Percentiles rank a stretch among this genome's conserved stretches.
phyloP scores from a whole-genome alignment of 805 yeast genomes.

The Candida sphagnicola region DNA sequence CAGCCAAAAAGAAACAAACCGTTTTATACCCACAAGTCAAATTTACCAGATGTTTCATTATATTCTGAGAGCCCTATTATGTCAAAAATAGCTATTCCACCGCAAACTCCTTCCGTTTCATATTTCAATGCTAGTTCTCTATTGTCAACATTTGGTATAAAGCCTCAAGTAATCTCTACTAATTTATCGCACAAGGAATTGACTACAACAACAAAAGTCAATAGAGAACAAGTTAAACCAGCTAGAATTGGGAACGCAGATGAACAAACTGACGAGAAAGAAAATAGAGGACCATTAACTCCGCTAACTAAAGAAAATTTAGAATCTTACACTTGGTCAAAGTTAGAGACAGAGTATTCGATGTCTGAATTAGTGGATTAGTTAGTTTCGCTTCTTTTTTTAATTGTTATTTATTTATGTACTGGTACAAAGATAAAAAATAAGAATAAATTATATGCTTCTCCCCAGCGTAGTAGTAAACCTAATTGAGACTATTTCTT shows the following conservation, averaged over 20 bases:
- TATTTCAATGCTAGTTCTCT: constrained; percentile 32
- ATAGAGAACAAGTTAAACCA: constrained; percentile 6
- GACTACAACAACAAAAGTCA: constrained; percentile 7
- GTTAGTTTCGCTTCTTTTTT: not conserved
- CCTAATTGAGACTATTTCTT: too few species aligned
- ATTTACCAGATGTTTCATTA: constrained; percentile 29
- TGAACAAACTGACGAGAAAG: constrained; percentile 12
- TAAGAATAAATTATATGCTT: too few species aligned
- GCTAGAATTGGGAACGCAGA: constrained; percentile 8
- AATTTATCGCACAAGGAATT: constrained; percentile 7
- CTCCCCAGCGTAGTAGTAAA: too few species aligned
- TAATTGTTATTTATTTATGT: not conserved
- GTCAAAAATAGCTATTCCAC: constrained; percentile 16
- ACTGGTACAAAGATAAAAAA: not conserved
- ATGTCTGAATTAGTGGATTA: constrained; percentile 14
- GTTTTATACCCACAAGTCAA: constrained; percentile 20
- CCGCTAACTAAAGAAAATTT: constrained; percentile 29
- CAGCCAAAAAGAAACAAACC: constrained; percentile 6
- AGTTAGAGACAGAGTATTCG: constrained; percentile 6
- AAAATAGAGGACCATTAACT: constrained; percentile 13
- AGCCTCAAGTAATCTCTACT: constrained; percentile 38
- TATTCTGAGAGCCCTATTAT: constrained; percentile 32
- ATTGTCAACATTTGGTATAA: constrained; percentile 35
- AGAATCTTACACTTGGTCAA: constrained; percentile 19
- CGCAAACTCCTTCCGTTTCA: constrained; percentile 20